Percentiles rank a stretch among this genome's conserved stretches.
Evolutionary conservation across 139 green algal genomes (phyloP).

Genomic region (Micractinium sp.): DNA sequence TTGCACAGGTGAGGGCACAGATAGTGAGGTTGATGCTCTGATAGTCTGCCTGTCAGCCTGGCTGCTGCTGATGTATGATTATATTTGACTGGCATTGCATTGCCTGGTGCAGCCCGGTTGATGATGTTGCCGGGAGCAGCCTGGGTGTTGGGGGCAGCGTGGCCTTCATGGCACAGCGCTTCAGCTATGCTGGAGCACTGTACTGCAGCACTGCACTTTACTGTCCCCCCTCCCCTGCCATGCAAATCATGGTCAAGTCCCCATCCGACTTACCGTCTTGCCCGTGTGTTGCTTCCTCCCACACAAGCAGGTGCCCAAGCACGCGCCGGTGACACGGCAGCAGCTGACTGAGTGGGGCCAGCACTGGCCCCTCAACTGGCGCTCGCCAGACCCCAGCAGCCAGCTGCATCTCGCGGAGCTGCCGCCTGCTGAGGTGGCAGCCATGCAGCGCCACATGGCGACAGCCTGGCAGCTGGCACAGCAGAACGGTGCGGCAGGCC

Average conservation of each 20-base stretch:
- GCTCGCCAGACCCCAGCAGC: conserved; percentile 45
- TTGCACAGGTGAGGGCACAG: not conserved
- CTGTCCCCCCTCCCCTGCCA: not conserved
- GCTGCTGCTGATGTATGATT: too few species aligned
- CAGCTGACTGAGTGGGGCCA: conserved; percentile 68
- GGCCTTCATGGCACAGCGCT: not conserved
- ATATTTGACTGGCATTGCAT: not conserved
- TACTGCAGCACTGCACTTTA: too few species aligned
- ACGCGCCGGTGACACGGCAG: conserved; percentile 57
- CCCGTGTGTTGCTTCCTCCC: too few species aligned
- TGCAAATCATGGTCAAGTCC: not conserved
- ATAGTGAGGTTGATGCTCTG: too few species aligned
- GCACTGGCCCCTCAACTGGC: conserved; percentile 82
- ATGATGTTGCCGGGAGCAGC: not conserved
- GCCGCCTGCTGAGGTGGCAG: not conserved
- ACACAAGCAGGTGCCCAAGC: conserved; percentile 46
- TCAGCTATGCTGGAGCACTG: too few species aligned
- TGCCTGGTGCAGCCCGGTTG: not conserved
- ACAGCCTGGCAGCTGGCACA: conserved; percentile 40
- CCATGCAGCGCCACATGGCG: conserved; percentile 63
- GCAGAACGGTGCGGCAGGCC: not conserved
- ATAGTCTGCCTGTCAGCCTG: too few species aligned
- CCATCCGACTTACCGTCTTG: too few species aligned
- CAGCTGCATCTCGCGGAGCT: not conserved
- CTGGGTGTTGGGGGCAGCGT: not conserved